Evolutionary conservation across 352 stramenopile genomes (phyloP), one percentile per base, ranked within the genome.

Genomic region (Globisporangium echinulatum): DNA sequence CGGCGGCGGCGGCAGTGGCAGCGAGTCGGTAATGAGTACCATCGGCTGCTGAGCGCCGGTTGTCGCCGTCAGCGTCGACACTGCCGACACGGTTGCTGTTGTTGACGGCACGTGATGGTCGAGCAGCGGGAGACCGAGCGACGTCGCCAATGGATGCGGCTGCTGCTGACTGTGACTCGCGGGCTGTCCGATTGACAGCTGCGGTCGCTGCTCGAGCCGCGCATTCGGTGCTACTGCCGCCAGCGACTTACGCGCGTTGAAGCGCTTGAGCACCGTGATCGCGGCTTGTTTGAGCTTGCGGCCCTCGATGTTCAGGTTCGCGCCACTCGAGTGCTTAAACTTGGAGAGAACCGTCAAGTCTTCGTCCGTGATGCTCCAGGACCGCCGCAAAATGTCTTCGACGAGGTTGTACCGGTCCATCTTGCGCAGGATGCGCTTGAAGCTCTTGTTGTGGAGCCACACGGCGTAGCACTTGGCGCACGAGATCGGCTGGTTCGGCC

Each of bases 381-480:
- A 78, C 33, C 74, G 76, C 15, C 74, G 72, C 47, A 88, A 59
- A 15, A 86, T 79, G 44, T 74, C 71, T 66, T 88, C 78, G 11
- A 86, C 68, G 6, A 74, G 70, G 44, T 69, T 74, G 56, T 88
- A 88, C 9, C 78, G 76, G 40, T 83, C 70, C 78, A 86, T 86
- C 50, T 85, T 85, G 68, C 85, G 83, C 7, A 88, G 59, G 51
- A 85, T 84, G 51, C 74, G 73, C 62, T 80, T 82, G 56, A 88
- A 88, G 56, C 74, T 86, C 57, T 88, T 86, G 66, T 86, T 75
- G 53, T 78, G 61, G 40, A 79, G 50, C 78, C 78, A 88, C 8
- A 82, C 69, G 1, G 61, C 65, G 59, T 79, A 85, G 67, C 78
- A 86, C 17, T 71, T 74, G 19, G 76, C 61, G 58, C 78, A 88